Conservation (phyloP, 179 eudicot species). For the Actinidia polygama region DNA sequence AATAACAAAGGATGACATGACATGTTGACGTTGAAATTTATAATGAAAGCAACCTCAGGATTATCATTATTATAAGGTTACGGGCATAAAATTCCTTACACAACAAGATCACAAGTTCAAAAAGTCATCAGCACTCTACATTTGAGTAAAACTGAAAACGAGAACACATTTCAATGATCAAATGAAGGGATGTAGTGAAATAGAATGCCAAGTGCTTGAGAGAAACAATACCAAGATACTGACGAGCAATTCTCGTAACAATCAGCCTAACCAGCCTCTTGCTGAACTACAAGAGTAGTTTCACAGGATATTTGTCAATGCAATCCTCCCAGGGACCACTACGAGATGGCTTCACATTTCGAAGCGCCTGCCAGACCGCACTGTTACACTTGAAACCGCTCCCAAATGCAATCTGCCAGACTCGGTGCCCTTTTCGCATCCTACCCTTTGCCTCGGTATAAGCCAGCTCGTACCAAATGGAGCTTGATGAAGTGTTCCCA, state of each 20-base stretch:
- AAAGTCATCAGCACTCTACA: not conserved
- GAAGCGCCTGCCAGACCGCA: constrained; percentile 49
- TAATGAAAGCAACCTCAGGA: not conserved
- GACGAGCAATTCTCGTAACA: not conserved
- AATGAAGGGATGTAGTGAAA: not conserved
- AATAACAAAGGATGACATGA: not conserved
- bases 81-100: constrained; percentile 3
- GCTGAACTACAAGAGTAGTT: constrained; percentile 42
- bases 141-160: not conserved
- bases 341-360: constrained; percentile 32
- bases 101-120: constrained; percentile 11
- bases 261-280: not conserved
- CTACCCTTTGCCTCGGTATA: constrained; percentile 52
- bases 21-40: not conserved
- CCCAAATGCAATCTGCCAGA: constrained; percentile 57
- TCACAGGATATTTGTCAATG: constrained; percentile 45
- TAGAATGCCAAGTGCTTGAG: not conserved
- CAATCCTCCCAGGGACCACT: constrained; percentile 46
- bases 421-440: constrained; percentile 32
- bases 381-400: constrained; percentile 56
- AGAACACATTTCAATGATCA: not conserved
- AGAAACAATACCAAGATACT: not conserved
- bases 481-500: constrained; percentile 51
- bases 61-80: not conserved
- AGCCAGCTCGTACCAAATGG: constrained; percentile 52